Conservation (phyloP, 768 basidiomycete species). For the Leccinum subtestaceum region DNA sequence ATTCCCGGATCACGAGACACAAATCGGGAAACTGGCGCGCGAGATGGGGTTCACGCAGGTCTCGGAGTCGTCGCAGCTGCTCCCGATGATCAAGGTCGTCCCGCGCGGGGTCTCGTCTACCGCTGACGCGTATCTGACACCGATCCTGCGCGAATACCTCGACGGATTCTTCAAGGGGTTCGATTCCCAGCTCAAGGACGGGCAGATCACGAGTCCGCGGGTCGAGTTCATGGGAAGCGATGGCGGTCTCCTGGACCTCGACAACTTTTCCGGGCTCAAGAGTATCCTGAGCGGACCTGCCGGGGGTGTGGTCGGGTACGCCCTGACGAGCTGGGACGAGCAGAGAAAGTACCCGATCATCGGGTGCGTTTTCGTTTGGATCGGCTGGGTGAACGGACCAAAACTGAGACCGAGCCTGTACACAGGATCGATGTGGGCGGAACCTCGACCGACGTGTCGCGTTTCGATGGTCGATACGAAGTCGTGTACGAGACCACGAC, state of each 20-base stretch:
- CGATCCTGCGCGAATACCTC: slow-evolving; percentile 78
- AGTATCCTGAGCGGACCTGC: slow-evolving; percentile 92
- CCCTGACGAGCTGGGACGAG: slow-evolving; percentile 83
- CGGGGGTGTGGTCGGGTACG: slow-evolving; percentile 94
- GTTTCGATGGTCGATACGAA: slow-evolving; percentile 89
- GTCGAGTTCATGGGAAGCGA: slow-evolving; percentile 98
- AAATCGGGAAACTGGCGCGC: slow-evolving; percentile 69
- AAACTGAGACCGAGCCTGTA: background rate
- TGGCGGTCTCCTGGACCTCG: slow-evolving; percentile 75
- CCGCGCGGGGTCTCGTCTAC: slow-evolving; percentile 90
- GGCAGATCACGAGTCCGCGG: slow-evolving; percentile 54
- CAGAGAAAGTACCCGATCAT: slow-evolving; percentile 72
- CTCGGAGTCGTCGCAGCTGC: slow-evolving; percentile 82
- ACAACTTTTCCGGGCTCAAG: slow-evolving; percentile 90
- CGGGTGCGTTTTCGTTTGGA: slow-evolving; percentile 49
- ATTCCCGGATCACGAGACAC: slow-evolving; percentile 79
- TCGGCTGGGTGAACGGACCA: background rate
- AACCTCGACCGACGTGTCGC: slow-evolving; percentile 92
- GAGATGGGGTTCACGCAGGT: slow-evolving; percentile 87
- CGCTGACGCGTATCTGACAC: slow-evolving; percentile 94
- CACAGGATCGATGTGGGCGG: slow-evolving; percentile 87
- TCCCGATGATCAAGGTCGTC: slow-evolving; percentile 95
- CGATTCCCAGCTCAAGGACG: slow-evolving; percentile 67
- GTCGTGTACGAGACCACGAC: slow-evolving; percentile 95
- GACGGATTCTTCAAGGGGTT: slow-evolving; percentile 92